These are phyloP conservation scores for Casaregolazyma lundiana DNA, from an alignment of 1,139 yeast genomes.

Conservation along the genomic window DNA sequence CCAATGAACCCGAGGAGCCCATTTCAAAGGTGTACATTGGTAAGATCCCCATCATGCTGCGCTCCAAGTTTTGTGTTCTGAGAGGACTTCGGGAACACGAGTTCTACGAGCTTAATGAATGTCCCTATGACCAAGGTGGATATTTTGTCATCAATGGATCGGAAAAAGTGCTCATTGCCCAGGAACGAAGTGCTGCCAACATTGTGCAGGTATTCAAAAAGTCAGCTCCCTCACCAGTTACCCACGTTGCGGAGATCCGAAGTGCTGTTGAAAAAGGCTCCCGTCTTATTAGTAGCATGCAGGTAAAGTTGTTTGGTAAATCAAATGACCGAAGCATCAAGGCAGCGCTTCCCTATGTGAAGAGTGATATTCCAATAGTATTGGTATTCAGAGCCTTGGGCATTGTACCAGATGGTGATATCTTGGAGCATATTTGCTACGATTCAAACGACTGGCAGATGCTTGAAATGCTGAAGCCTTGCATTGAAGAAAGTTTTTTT, in stretches of 20 bases:
- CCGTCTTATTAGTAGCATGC: conserved; percentile 87
- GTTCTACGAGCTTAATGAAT: conserved; percentile 90
- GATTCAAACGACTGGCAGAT: conserved; percentile 99
- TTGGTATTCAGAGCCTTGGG: conserved; percentile 97
- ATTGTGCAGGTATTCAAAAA: conserved; percentile 97
- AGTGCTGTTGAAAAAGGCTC: conserved; percentile 97
- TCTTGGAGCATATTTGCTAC: conserved; percentile 94
- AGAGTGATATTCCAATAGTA: conserved; percentile 94
- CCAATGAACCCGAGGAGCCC: conserved; percentile 54
- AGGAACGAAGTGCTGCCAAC: conserved; percentile 96
- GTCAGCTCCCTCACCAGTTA: conserved; percentile 94
- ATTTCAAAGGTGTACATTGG: conserved; percentile 82
- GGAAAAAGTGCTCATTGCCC: conserved; percentile 96
- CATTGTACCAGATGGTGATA: conserved; percentile 98
- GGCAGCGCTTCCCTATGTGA: conserved; percentile 93
- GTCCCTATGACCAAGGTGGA: conserved; percentile 99
- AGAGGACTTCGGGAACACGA: conserved; percentile 92
- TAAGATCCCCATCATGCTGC: conserved; percentile 95
- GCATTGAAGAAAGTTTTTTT: conserved; percentile 98
- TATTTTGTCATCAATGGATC: conserved; percentile 97
- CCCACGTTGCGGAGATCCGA: conserved; percentile 94
- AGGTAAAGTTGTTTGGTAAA: conserved; percentile 85
- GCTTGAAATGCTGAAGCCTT: conserved; percentile 98
- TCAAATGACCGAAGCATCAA: conserved; percentile 74
- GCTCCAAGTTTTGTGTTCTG: conserved; percentile 93